These are phyloP conservation scores for Micromonas pusilla DNA, from an alignment of 139 green algal species.

Conservation along the genomic window DNA sequence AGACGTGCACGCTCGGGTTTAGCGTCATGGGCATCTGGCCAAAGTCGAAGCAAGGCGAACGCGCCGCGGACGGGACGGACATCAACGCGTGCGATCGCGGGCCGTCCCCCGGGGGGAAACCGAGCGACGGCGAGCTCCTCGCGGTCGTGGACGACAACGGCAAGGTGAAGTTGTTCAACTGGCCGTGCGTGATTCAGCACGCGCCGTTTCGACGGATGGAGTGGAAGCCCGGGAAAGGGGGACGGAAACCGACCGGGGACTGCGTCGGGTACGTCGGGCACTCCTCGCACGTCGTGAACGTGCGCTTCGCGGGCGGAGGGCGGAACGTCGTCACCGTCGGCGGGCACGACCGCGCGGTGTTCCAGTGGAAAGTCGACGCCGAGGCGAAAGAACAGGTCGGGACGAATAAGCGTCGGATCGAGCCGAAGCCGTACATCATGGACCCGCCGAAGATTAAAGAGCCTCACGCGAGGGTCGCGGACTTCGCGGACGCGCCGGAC, in stretches of 20 bases:
- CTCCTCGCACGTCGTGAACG: conserved; percentile 56
- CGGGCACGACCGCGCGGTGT: conserved; percentile 24
- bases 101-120: not conserved
- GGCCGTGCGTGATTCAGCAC: conserved; percentile 57
- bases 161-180: conserved; percentile 65
- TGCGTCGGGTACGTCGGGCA: conserved; percentile 52
- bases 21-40: conserved; percentile 60
- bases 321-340: conserved; percentile 26
- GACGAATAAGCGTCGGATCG: not conserved
- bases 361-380: conserved; percentile 33
- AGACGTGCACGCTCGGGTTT: conserved; percentile 57
- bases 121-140: not conserved
- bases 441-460: not conserved
- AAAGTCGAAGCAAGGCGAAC: not conserved
- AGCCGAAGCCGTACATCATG: conserved; percentile 9
- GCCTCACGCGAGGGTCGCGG: not conserved
- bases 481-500: not conserved
- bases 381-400: conserved; percentile 28
- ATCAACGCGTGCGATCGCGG: conserved; percentile 44
- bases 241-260: not conserved
- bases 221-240: not conserved
- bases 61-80: conserved; percentile 54
- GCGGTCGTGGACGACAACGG: not conserved
- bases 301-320: conserved; percentile 26
- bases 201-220: conserved; percentile 39